These are phyloP conservation scores for Sporisorium exsertum DNA, from an alignment of 1,284 basidiomycete species.

Conservation along the genomic window DNA sequence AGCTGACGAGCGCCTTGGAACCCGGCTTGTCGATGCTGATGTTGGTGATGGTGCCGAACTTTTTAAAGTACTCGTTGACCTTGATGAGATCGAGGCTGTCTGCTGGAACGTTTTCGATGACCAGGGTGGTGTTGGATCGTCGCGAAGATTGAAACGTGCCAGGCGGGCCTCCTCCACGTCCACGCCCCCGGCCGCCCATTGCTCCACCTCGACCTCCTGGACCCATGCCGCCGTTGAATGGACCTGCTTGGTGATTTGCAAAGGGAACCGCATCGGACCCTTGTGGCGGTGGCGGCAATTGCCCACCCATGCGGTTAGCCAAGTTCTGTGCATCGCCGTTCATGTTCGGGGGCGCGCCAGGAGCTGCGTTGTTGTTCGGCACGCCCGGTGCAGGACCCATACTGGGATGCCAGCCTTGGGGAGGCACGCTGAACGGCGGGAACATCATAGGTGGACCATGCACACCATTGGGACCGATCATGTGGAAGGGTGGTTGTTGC, in stretches of 20 bases:
- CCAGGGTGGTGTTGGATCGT: constrained; percentile 80
- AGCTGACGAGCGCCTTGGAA: constrained; percentile 85
- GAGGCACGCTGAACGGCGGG: constrained; percentile 49
- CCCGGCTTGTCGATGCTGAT: constrained; percentile 85
- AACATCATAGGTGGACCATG: constrained; percentile 50
- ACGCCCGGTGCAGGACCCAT: constrained; percentile 42
- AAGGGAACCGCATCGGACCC: constrained; percentile 13
- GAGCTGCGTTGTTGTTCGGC: constrained; percentile 15
- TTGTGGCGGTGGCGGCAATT: constrained; percentile 17
- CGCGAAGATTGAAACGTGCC: constrained; percentile 63
- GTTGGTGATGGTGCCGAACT: constrained; percentile 91
- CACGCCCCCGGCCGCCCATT: constrained; percentile 72
- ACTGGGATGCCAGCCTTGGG: constrained; percentile 44
- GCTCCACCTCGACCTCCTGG: constrained; percentile 60
- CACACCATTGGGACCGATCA: constrained; percentile 47
- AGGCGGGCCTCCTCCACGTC: constrained; percentile 73
- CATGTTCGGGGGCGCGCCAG: constrained; percentile 10
- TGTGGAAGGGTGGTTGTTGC: constrained; percentile 31
- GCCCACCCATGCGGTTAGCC: constrained; percentile 40
- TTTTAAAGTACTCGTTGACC: constrained; percentile 89
- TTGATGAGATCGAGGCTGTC: constrained; percentile 81
- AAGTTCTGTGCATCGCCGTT: constrained; percentile 42
- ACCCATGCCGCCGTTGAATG: constrained; percentile 24
- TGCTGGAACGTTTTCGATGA: constrained; percentile 92
- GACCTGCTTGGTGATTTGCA: constrained; percentile 14